A percentile compares a stretch with the other conserved stretches of the same genome.
phyloP scores from a whole-genome alignment of 140 eudicot genomes.

The Ambrosia hybrid region DNA sequence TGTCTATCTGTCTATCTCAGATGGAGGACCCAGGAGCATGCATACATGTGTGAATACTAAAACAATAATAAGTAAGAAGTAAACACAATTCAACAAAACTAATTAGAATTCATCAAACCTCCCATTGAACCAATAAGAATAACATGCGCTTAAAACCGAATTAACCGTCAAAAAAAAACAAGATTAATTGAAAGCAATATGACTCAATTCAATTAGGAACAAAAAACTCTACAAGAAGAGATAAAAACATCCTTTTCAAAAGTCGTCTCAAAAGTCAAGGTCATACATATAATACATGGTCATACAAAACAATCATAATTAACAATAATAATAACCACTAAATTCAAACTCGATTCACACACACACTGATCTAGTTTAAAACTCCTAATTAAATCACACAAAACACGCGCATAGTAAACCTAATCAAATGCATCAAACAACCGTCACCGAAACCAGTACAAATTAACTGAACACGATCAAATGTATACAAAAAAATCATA shows the following conservation, averaged over 20 bases:
- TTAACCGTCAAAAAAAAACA: not conserved
- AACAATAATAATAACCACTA: conserved; percentile 1
- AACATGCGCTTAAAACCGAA: conserved; percentile 6
- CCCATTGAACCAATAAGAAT: not conserved
- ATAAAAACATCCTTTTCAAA: conserved; percentile 3
- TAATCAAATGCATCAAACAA: not conserved
- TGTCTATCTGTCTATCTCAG: not conserved
- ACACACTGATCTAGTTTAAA: conserved; percentile 6
- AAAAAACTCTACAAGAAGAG: not conserved
- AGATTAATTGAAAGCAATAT: not conserved
- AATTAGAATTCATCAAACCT: conserved; percentile 7
- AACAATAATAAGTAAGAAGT: not conserved
- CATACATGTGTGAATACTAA: conserved; percentile 1
- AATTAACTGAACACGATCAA: not conserved
- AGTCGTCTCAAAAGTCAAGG: conserved; percentile 32
- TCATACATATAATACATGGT: not conserved
- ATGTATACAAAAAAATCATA: too few relatives aligned
- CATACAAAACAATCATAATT: not conserved
- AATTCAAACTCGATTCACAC: conserved; percentile 6
- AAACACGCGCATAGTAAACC: not conserved
- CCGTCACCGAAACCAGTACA: conserved; percentile 16
- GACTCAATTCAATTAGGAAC: not conserved
- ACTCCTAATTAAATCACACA: not conserved
- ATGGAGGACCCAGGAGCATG: not conserved
- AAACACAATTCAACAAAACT: conserved; percentile 2